Evolutionary conservation across 2,329 filamentous ascomycete genomes (phyloP).

Genomic region (Colletotrichum lupini): DNA sequence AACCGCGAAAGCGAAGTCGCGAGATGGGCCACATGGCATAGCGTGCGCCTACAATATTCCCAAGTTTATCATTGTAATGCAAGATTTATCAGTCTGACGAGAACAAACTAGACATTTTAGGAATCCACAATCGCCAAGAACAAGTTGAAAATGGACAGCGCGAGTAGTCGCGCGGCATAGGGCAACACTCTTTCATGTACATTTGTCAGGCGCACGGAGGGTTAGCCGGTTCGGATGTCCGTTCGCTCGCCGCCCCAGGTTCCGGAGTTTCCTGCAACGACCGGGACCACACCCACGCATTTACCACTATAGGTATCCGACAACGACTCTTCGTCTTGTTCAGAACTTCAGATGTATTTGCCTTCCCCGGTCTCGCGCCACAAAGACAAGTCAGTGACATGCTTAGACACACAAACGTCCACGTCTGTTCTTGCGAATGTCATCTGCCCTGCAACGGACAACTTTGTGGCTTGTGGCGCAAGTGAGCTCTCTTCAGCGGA

Average conservation of each 20-base stretch:
- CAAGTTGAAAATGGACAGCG: neutral
- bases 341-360: too few species aligned
- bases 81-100: neutral
- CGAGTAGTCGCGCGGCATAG: neutral
- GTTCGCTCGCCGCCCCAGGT: neutral
- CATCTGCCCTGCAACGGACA: neutral
- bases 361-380: neutral
- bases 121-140: neutral
- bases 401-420: neutral
- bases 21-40: too few species aligned
- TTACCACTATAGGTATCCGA: neutral
- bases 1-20: neutral
- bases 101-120: neutral
- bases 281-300: neutral
- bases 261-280: neutral
- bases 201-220: slow-evolving; percentile 1
- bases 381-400: neutral
- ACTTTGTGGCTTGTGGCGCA: neutral
- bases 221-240: neutral
- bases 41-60: too few species aligned
- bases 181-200: too few species aligned
- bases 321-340: too few species aligned
- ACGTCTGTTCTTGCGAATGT: neutral
- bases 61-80: too few species aligned
- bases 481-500: neutral